Conservation (phyloP, 169 alveolate genomes). For the Plasmodium vivax region DNA sequence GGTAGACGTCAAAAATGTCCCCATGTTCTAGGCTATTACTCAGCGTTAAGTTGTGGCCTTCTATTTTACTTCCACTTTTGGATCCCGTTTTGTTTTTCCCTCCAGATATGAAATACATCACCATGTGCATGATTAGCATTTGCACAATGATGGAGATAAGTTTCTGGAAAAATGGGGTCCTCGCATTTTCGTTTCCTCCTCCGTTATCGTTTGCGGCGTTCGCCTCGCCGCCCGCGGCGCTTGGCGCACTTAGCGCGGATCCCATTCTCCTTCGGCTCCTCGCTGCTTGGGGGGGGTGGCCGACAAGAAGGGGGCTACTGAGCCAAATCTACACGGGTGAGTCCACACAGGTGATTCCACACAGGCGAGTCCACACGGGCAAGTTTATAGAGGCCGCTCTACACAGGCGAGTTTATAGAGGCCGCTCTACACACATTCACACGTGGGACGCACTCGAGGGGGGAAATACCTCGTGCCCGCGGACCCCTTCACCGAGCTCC, state of each 20-base stretch:
- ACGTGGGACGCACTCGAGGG: not conserved
- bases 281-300: no score
- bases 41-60: slow-evolving; percentile 27
- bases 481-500: not conserved
- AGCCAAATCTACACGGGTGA: no score
- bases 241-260: slow-evolving; percentile 9
- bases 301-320: no score
- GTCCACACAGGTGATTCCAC: not conserved
- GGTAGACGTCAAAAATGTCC: slow-evolving; percentile 73
- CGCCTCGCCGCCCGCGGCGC: not conserved
- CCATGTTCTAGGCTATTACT: slow-evolving; percentile 76
- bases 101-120: slow-evolving; percentile 79
- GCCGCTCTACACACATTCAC: not conserved
- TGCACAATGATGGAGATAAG: slow-evolving; percentile 61
- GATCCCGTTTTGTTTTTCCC: slow-evolving; percentile 63
- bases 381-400: not conserved
- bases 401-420: not conserved
- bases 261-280: slow-evolving; percentile 6
- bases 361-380: no score
- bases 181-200: slow-evolving; percentile 39
- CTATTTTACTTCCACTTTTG: slow-evolving; percentile 23
- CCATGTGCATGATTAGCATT: slow-evolving; percentile 77
- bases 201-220: not conserved
- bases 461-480: not conserved
- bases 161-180: slow-evolving; percentile 71